phyloP scores from a whole-genome alignment of 306 rosid genomes.

The Senna siamea region DNA sequence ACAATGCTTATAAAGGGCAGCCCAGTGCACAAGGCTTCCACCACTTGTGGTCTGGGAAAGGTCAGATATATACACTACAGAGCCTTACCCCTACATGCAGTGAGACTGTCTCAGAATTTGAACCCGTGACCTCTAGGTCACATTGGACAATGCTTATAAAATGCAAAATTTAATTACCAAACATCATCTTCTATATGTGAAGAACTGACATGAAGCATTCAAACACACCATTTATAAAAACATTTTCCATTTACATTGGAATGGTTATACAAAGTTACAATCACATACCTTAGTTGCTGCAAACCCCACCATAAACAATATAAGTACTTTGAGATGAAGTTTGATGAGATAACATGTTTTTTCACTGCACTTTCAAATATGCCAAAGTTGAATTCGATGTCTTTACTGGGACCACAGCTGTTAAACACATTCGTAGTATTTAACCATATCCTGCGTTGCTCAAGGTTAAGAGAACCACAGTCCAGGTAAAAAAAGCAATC shows the following conservation, averaged over 20 bases:
- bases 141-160: neutral
- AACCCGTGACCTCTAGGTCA: too few species aligned
- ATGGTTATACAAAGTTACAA: conserved; percentile 6
- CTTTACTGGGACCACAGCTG: conserved; percentile 59
- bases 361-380: conserved; percentile 65
- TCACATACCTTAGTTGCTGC: conserved; percentile 85
- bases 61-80: too few species aligned
- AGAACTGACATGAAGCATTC: too few species aligned
- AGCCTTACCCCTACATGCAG: too few species aligned
- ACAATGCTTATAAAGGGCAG: neutral
- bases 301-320: conserved; percentile 99
- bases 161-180: neutral
- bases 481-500: conserved; percentile 67
- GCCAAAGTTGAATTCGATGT: conserved; percentile 65
- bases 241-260: conserved; percentile 10
- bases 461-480: conserved; percentile 48
- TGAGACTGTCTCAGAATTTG: too few species aligned
- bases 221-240: conserved; percentile 37
- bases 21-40: too few species aligned
- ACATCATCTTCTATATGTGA: too few species aligned
- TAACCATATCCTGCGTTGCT: conserved; percentile 57
- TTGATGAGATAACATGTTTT: conserved; percentile 67
- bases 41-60: too few species aligned
- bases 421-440: conserved; percentile 62
- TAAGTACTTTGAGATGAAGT: conserved; percentile 72